A percentile compares a stretch with the other conserved stretches of the same genome.
These are phyloP conservation scores for Fusarium torulosum DNA, from an alignment of 2,329 filamentous ascomycete genomes.

Conservation along the genomic window DNA sequence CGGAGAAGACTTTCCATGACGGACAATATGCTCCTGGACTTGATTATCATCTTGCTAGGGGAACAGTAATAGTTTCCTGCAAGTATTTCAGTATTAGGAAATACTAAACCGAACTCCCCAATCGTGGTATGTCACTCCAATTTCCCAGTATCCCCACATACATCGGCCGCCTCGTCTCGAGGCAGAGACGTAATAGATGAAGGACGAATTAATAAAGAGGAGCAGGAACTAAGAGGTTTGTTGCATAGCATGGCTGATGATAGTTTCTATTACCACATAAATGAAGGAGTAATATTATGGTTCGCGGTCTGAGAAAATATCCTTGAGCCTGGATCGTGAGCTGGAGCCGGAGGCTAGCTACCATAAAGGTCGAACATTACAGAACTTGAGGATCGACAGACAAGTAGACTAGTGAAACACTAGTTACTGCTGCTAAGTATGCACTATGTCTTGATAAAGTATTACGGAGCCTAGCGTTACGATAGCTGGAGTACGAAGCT, in stretches of 20 bases:
- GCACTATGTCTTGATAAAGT: neutral
- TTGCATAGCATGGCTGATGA: constrained; percentile 6
- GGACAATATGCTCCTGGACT: neutral
- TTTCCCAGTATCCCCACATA: constrained; percentile 30
- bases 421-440: neutral
- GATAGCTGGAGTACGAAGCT: neutral
- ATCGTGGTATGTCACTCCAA: constrained; percentile 26
- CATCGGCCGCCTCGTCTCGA: neutral
- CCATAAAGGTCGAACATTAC: neutral
- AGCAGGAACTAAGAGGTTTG: constrained; percentile 4
- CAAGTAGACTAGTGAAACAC: neutral
- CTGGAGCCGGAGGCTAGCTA: neutral
- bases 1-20: neutral
- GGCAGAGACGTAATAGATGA: constrained; percentile 5
- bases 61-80: constrained; percentile 5
- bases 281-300: constrained; percentile 18
- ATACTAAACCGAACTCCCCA: neutral
- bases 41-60: neutral
- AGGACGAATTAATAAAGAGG: constrained; percentile 8
- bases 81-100: constrained; percentile 13
- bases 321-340: neutral
- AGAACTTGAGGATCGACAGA: neutral
- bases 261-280: neutral
- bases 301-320: constrained; percentile 1
- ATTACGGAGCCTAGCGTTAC: neutral